Evolutionary conservation across 1,139 yeast species (phyloP).

Genomic region (Yamadazyma epiphylla): DNA sequence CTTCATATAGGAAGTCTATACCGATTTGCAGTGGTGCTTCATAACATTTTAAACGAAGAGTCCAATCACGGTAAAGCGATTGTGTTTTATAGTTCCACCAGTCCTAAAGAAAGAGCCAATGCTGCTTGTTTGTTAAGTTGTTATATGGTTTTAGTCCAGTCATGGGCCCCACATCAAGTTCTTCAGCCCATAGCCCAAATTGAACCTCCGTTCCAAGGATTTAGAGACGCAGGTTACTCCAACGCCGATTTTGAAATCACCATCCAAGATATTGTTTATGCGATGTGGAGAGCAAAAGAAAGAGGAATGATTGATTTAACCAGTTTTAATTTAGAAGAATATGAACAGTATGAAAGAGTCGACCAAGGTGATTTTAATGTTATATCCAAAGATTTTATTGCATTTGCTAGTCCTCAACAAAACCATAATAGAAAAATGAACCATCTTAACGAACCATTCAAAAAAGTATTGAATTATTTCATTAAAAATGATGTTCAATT

Average conservation of each 20-base stretch:
- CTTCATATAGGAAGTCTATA: constrained; percentile 88
- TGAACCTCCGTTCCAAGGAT: constrained; percentile 91
- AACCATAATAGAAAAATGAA: constrained; percentile 39
- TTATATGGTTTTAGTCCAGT: constrained; percentile 90
- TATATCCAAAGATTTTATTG: constrained; percentile 88
- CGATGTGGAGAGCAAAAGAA: constrained; percentile 98
- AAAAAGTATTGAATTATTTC: constrained; percentile 76
- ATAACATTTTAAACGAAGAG: constrained; percentile 84
- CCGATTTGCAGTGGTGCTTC: constrained; percentile 91
- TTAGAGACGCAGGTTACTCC: constrained; percentile 96
- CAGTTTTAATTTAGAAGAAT: constrained; percentile 85
- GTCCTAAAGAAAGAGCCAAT: constrained; percentile 80
- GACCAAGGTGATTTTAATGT: constrained; percentile 96
- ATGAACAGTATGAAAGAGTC: constrained; percentile 90
- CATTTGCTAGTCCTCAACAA: constrained; percentile 96
- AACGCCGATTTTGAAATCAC: constrained; percentile 91
- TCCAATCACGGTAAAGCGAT: constrained; percentile 84
- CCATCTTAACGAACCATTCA: constrained; percentile 65
- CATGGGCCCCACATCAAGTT: constrained; percentile 98
- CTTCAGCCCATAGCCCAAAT: constrained; percentile 90
- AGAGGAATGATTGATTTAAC: constrained; percentile 84
- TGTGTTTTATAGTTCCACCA: constrained; percentile 80
- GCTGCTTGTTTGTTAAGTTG: constrained; percentile 94
- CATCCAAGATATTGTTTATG: constrained; percentile 92
- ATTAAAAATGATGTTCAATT: constrained; percentile 69